Evolutionary conservation across 2,329 filamentous ascomycete species (phyloP).

Genomic region (Aspergillus flavus): DNA sequence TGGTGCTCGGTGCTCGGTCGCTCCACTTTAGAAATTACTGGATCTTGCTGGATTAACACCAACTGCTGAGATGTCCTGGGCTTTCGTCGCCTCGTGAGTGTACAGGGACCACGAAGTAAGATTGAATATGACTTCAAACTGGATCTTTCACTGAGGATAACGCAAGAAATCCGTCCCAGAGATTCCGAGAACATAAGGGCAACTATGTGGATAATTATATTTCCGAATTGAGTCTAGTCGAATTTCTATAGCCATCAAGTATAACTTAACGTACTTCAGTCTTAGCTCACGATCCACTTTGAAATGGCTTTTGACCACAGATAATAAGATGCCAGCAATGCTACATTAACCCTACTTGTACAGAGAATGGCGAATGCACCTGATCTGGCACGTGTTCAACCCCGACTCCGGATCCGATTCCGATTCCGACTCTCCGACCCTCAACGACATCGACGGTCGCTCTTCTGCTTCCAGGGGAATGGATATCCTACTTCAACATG

Average conservation of each 20-base stretch:
- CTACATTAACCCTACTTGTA: neutral
- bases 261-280: neutral
- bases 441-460: neutral
- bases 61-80: neutral
- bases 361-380: neutral
- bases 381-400: neutral
- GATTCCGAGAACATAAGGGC: neutral
- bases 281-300: neutral
- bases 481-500: neutral
- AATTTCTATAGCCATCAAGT: neutral
- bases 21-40: neutral
- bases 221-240: neutral
- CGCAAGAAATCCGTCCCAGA: neutral
- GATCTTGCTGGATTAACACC: too few relatives aligned
- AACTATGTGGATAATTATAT: too few relatives aligned
- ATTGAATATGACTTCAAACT: too few relatives aligned
- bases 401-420: neutral
- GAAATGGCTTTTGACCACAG: too few relatives aligned
- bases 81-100: neutral
- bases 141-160: too few relatives aligned
- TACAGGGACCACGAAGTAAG: neutral
- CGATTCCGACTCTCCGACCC: neutral
- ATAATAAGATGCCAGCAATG: neutral
- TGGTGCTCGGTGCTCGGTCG: neutral
- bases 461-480: neutral